Base-by-base conservation (phyloP, 1,139 yeast species). In the Geotrichum cucujoidarum region DNA sequence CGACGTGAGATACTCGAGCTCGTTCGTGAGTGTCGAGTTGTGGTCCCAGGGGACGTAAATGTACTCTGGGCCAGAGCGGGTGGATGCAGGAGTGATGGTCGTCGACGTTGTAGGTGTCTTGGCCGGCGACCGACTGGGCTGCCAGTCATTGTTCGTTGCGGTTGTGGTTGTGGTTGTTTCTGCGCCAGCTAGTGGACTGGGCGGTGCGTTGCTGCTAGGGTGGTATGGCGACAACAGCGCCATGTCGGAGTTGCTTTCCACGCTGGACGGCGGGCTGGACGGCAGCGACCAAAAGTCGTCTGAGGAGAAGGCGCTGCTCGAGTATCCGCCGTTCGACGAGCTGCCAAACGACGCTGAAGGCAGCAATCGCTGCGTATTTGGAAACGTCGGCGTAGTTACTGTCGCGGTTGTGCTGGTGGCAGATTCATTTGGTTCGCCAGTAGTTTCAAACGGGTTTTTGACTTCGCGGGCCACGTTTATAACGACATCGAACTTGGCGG, bases 381-480 rank as follows among this genome's bases (percentile, higher is more conserved):
- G 41, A 24, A 11, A 24, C 10, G 6, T 24, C 10, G 6, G 8
- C 10, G 10, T 6, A 24, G 27, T 6, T 10, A 6, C 10, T 6
- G 27, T 10, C 10, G 27, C 10, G 27, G 27, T 6, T 24, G 27
- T 24, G n/a, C n/a, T n/a, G 36, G 2, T 33, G 17, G 36, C 10
- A 3, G 38, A 20, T 20, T 11, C 16, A 20, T 25, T 13, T 4
- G 38, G 16, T 2, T 22, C 36, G 20, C 18, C 24, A 13, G 27
- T n/a, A 14, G 40, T 33, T 29, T 33, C 45, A 33, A 66, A 63
- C 13, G 73, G 72, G 43, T 64, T 64, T 30, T 48, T 66, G 45
- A 90, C 78, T 60, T 90, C 97, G 57, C 76, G 78, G 10, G 97
- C 97, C 30, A 89, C 97, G 61, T 90, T 90, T 25, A 90, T 78